These are phyloP conservation scores for Hylodesmum podocarpum DNA, from an alignment of 306 rosid species.

Conservation along the genomic window DNA sequence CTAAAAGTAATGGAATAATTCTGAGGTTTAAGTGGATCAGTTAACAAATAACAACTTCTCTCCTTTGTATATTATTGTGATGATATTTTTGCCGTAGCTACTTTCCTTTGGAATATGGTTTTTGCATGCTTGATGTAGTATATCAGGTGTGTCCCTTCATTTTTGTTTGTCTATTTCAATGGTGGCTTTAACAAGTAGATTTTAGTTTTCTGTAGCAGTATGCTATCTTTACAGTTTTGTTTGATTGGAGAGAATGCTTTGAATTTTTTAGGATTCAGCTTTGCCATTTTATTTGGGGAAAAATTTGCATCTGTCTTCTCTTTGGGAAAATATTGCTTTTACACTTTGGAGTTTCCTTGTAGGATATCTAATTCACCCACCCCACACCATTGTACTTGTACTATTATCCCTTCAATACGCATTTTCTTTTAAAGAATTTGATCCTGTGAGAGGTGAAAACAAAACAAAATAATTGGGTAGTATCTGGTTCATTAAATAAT, in stretches of 20 bases:
- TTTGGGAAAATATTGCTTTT: background rate
- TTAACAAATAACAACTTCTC: background rate
- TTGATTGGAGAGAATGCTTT: background rate
- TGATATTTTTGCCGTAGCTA: background rate
- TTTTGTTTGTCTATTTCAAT: background rate
- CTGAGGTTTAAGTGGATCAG: background rate
- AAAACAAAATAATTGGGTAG: background rate
- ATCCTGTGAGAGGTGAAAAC: no score
- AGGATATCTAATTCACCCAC: background rate
- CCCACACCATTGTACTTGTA: background rate
- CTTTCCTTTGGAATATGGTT: background rate
- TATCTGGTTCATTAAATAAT: background rate
- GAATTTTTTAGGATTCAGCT: background rate
- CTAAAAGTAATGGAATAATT: background rate
- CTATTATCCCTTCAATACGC: background rate
- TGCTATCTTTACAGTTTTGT: background rate
- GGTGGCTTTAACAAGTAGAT: background rate
- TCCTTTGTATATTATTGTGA: background rate
- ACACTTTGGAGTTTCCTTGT: background rate
- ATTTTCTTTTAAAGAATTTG: background rate
- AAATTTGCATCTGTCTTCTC: background rate
- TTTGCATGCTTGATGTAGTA: background rate
- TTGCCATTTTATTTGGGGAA: constrained; percentile 10
- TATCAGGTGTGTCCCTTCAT: background rate
- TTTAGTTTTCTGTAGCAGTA: background rate